Evolutionary conservation across 352 stramenopile genomes (phyloP).

Genomic region (Pythium sp.): DNA sequence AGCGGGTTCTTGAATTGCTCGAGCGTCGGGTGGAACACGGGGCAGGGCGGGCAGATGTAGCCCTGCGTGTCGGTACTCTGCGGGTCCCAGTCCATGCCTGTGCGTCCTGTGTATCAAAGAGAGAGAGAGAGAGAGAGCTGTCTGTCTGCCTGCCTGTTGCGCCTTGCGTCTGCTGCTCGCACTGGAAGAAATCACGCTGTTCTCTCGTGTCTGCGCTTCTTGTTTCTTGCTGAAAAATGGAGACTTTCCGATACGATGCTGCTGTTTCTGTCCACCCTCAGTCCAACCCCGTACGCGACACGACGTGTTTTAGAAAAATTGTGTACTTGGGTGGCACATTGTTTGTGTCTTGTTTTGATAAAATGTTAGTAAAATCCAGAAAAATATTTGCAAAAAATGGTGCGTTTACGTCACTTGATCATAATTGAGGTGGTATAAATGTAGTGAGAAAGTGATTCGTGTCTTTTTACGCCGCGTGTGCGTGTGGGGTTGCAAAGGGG

Average conservation of each 20-base stretch:
- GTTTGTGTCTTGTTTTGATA: not conserved
- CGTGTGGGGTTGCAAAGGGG: not conserved
- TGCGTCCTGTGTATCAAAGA: not conserved
- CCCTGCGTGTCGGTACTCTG: slow-evolving; percentile 46
- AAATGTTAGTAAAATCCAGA: not conserved
- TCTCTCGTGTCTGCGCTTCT: not conserved
- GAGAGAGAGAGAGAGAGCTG: not conserved
- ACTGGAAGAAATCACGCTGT: slow-evolving; percentile 3
- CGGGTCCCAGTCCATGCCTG: slow-evolving; percentile 73
- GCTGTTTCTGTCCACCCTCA: not conserved
- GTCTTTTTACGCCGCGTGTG: slow-evolving; percentile 8
- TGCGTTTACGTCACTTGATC: not conserved
- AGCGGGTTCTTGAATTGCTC: slow-evolving; percentile 90
- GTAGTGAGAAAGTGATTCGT: slow-evolving; percentile 7
- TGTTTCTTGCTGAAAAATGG: slow-evolving; percentile 5
- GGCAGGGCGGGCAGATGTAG: slow-evolving; percentile 83
- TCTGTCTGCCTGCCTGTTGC: not conserved
- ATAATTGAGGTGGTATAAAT: not conserved
- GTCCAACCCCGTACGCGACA: not conserved
- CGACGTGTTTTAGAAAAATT: not conserved
- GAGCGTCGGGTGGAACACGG: slow-evolving; percentile 81
- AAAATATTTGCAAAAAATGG: not conserved
- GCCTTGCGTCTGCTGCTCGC: not conserved
- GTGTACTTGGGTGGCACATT: not conserved
- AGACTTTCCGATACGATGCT: not conserved